These are phyloP conservation scores for Gossypium australe DNA, from an alignment of 345 rosid species.

Conservation along the genomic window DNA sequence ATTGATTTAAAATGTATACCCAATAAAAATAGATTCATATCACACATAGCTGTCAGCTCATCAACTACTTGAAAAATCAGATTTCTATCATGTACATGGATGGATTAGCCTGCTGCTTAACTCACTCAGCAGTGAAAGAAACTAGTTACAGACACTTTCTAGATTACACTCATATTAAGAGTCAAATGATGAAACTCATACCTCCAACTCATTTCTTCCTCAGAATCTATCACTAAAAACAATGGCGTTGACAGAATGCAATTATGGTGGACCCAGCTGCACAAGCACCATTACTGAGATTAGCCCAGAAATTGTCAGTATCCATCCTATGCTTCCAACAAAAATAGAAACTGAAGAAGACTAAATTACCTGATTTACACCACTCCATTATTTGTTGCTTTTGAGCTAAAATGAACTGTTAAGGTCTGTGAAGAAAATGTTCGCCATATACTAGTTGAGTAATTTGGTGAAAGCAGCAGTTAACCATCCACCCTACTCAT, in stretches of 20 bases:
- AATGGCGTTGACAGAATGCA: neutral
- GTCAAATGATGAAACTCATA: neutral
- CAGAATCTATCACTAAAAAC: neutral
- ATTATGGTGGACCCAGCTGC: constrained; percentile 3
- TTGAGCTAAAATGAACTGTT: constrained; percentile 1
- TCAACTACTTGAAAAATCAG: neutral
- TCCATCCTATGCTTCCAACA: neutral
- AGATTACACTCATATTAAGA: neutral
- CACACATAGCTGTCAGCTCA: neutral
- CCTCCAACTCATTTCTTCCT: constrained; percentile 6
- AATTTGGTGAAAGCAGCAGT: neutral
- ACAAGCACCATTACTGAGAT: neutral
- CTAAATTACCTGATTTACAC: neutral
- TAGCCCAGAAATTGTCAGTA: neutral
- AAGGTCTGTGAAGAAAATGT: neutral
- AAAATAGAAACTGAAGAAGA: neutral
- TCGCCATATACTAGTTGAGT: neutral
- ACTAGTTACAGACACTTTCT: neutral
- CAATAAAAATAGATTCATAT: neutral
- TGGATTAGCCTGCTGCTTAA: neutral
- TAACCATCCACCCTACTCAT: neutral
- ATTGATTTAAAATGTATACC: neutral
- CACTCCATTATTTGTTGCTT: neutral
- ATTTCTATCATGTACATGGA: neutral
- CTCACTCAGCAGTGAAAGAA: neutral